Evolutionary conservation across 495 filamentous ascomycete species (phyloP).

Genomic region (Collariella sp.): DNA sequence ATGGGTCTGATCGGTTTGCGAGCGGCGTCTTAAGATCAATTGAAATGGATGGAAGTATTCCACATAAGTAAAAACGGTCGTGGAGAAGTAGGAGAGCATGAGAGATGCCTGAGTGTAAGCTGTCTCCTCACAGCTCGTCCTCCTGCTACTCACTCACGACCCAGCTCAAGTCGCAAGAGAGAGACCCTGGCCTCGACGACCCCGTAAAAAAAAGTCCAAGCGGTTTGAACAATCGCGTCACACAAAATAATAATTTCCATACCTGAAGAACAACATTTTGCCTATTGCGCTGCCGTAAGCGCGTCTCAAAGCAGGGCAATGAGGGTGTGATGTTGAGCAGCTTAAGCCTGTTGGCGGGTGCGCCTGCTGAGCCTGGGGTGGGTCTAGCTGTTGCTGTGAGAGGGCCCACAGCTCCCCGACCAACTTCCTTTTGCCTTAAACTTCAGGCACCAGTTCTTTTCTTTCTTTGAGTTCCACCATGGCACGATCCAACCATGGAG

Average conservation of each 20-base stretch:
- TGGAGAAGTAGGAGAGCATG: too few species aligned
- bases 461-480: not conserved
- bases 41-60: too few species aligned
- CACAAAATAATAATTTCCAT: constrained; percentile 5
- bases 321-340: not conserved
- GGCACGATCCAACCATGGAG: too few species aligned
- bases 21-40: too few species aligned
- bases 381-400: not conserved
- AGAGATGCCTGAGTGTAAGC: too few species aligned
- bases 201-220: not conserved
- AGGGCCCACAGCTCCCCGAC: not conserved
- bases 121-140: too few species aligned
- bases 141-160: too few species aligned
- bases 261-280: constrained; percentile 56
- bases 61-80: too few species aligned
- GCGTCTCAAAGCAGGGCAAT: not conserved
- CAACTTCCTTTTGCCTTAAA: not conserved
- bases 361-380: constrained; percentile 1
- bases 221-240: not conserved
- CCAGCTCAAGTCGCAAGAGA: too few species aligned
- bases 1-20: too few species aligned
- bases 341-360: not conserved
- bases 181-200: not conserved
- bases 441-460: not conserved
- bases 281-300: not conserved